A percentile compares a stretch with the other conserved stretches of the same genome.
phyloP scores from a whole-genome alignment of 169 alveolate genomes.

The Plasmodium reichenowi region DNA sequence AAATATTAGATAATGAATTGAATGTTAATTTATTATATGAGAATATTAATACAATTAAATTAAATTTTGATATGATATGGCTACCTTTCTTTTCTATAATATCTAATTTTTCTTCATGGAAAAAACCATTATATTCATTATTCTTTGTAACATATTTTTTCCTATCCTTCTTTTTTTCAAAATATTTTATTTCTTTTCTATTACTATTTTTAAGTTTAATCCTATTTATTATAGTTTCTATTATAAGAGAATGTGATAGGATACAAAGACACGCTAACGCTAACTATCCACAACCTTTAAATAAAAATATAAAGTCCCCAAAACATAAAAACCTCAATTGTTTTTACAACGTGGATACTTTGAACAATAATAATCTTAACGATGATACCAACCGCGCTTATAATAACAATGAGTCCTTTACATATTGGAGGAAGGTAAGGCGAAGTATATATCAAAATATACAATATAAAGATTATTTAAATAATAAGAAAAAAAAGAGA shows the following conservation, averaged over 20 bases:
- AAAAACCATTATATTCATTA: constrained; percentile 67
- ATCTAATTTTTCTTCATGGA: constrained; percentile 70
- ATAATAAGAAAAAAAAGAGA: too few relatives aligned
- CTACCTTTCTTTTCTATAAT: constrained; percentile 70
- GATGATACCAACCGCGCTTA: not conserved
- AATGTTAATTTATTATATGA: constrained; percentile 65
- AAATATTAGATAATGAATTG: constrained; percentile 62
- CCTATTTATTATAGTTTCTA: constrained; percentile 63
- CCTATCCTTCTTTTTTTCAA: constrained; percentile 53
- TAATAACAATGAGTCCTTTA: not conserved
- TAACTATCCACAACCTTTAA: too few relatives aligned
- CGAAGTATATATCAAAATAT: too few relatives aligned
- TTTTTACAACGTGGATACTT: not conserved
- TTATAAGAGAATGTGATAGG: constrained; percentile 59
- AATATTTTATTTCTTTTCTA: constrained; percentile 70
- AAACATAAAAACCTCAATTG: too few relatives aligned
- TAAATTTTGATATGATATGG: constrained; percentile 60
- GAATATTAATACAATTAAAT: constrained; percentile 43
- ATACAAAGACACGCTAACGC: not conserved
- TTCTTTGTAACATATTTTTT: constrained; percentile 54
- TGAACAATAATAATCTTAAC: constrained; percentile 5
- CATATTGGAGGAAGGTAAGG: not conserved
- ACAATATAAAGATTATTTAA: too few relatives aligned
- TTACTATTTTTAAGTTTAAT: constrained; percentile 61
- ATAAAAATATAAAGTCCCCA: not conserved